These are phyloP conservation scores for Talaromyces stipitatus DNA, from an alignment of 495 filamentous ascomycete species.

Conservation along the genomic window DNA sequence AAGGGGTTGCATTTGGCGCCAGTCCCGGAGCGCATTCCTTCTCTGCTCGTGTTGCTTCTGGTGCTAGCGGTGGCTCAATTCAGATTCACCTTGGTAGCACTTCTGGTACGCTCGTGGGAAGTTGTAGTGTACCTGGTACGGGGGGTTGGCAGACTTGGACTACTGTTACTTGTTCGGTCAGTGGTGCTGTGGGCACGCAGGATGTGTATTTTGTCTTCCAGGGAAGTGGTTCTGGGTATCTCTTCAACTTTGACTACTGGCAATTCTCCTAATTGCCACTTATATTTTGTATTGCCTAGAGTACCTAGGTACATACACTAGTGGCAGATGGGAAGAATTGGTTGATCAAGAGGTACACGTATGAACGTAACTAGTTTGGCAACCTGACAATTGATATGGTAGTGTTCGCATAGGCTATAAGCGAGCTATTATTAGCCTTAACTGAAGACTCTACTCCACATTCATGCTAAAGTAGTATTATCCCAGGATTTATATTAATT, in stretches of 20 bases:
- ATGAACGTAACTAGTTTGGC: too few species aligned
- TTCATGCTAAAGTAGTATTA: too few species aligned
- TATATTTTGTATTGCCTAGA: too few species aligned
- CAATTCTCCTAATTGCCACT: not conserved
- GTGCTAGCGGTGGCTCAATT: constrained; percentile 8
- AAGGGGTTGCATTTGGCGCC: constrained; percentile 13
- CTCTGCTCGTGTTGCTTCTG: constrained; percentile 9
- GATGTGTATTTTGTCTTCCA: not conserved
- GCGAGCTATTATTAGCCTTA: too few species aligned
- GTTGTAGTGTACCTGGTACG: constrained; percentile 7
- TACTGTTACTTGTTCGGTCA: constrained; percentile 5
- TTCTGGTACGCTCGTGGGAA: constrained; percentile 8
- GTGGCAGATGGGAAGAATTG: too few species aligned
- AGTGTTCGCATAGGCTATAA: too few species aligned
- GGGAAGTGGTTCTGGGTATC: not conserved
- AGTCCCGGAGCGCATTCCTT: constrained; percentile 5
- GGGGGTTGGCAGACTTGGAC: constrained; percentile 15
- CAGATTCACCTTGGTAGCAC: constrained; percentile 8
- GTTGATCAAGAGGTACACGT: too few species aligned
- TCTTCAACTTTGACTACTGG: not conserved
- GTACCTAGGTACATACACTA: too few species aligned
- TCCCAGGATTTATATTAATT: too few species aligned
- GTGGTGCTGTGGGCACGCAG: not conserved
- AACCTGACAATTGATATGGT: too few species aligned
- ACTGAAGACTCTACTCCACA: too few species aligned